These are phyloP conservation scores for Acanthamoeba castellanii DNA, from an alignment of 208 protist species.

Conservation along the genomic window DNA sequence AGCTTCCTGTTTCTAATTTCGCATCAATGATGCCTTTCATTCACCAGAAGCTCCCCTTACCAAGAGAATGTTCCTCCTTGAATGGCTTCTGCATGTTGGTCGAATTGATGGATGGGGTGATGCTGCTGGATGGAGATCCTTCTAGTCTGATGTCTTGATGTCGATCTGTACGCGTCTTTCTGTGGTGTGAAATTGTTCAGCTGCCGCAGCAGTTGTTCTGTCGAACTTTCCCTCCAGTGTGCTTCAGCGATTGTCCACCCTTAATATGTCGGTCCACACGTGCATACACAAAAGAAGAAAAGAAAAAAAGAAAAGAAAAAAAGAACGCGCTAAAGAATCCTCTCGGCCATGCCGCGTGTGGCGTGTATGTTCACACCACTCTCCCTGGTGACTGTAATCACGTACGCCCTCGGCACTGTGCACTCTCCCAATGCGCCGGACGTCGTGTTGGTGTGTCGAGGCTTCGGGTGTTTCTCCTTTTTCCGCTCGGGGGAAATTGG, in stretches of 20 bases:
- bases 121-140: neutral
- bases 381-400: no score
- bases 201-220: neutral
- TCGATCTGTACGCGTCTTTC: neutral
- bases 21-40: neutral
- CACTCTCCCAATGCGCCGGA: no score
- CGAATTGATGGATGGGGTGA: neutral
- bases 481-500: no score
- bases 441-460: no score
- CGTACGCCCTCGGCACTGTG: no score
- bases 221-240: neutral
- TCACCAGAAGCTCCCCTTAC: neutral
- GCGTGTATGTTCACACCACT: no score
- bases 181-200: neutral
- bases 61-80: conserved; percentile 75
- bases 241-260: neutral
- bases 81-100: conserved; percentile 57
- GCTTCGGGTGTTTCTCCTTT: no score
- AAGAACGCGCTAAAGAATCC: no score
- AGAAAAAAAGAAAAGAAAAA: neutral
- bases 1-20: neutral
- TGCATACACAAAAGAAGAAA: neutral
- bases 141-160: neutral
- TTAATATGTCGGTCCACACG: neutral
- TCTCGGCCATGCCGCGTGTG: no score